Evolutionary conservation across 139 green algal genomes (phyloP).

Genomic region (Spirogloea muscicola): DNA sequence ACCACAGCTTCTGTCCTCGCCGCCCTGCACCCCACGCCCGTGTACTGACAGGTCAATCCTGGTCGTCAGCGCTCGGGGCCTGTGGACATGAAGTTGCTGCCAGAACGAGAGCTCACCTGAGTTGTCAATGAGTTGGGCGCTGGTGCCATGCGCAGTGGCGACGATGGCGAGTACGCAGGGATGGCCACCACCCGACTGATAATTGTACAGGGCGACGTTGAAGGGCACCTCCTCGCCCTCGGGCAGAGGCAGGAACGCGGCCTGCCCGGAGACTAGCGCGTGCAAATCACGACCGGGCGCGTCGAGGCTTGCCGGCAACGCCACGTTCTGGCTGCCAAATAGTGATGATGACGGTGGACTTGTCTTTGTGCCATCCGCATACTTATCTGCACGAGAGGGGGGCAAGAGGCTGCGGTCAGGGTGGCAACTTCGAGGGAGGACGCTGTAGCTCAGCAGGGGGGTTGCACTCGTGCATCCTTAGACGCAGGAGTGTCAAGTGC

Average conservation of each 20-base stretch:
- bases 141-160: conserved; percentile 1
- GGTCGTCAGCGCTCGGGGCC: neutral
- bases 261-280: conserved; percentile 3
- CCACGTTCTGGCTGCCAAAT: neutral
- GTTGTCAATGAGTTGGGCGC: neutral
- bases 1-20: neutral
- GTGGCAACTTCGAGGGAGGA: no score
- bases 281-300: neutral
- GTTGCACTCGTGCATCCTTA: no score
- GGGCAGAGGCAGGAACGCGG: neutral
- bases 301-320: neutral
- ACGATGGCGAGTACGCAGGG: conserved; percentile 1
- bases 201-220: neutral
- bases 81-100: neutral
- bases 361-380: no score
- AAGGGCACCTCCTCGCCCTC: neutral
- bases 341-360: neutral
- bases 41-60: neutral
- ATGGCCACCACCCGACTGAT: neutral
- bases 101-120: neutral
- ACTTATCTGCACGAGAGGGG: no score
- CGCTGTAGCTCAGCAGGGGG: no score
- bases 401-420: no score
- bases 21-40: neutral
- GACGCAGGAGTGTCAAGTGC: no score